These are phyloP conservation scores for Verticillium isaacii DNA, from an alignment of 2,329 filamentous ascomycete species.

Conservation along the genomic window DNA sequence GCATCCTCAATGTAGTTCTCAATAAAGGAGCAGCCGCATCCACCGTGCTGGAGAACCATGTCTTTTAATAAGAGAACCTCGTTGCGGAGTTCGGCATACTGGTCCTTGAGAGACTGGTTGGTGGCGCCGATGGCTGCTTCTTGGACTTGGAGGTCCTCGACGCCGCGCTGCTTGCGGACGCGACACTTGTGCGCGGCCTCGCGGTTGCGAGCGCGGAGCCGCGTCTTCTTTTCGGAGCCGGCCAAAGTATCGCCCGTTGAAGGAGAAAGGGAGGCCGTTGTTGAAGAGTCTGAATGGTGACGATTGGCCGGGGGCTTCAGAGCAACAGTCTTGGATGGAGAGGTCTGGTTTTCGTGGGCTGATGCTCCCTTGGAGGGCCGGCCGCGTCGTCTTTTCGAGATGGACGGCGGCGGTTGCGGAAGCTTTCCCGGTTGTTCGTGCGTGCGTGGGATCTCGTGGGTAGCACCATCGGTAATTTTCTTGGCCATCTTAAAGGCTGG, in stretches of 20 bases:
- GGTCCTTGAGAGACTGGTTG: constrained; percentile 5
- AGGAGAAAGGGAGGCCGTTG: not conserved
- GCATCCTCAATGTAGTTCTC: constrained; percentile 7
- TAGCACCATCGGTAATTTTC: too few species aligned
- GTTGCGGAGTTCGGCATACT: constrained; percentile 4
- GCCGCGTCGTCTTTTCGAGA: not conserved
- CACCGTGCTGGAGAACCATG: constrained; percentile 11
- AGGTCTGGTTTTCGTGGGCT: not conserved
- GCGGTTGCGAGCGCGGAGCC: constrained; percentile 10
- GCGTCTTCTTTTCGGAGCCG: constrained; percentile 5
- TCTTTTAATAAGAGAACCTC: constrained; percentile 12
- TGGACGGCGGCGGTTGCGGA: not conserved
- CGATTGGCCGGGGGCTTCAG: not conserved
- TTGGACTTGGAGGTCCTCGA: constrained; percentile 10
- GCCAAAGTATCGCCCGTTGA: not conserved
- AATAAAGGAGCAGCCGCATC: constrained; percentile 10
- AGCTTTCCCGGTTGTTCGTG: not conserved
- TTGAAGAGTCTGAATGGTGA: not conserved
- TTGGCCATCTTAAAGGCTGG: too few species aligned
- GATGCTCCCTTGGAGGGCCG: not conserved
- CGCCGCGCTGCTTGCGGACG: constrained; percentile 11
- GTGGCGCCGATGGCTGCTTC: constrained; percentile 12
- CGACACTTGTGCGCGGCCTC: constrained; percentile 14
- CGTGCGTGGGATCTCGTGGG: too few species aligned
- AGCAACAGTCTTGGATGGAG: not conserved